Evolutionary conservation across 1,284 basidiomycete species (phyloP).

Genomic region (Melampsora larici-populina): DNA sequence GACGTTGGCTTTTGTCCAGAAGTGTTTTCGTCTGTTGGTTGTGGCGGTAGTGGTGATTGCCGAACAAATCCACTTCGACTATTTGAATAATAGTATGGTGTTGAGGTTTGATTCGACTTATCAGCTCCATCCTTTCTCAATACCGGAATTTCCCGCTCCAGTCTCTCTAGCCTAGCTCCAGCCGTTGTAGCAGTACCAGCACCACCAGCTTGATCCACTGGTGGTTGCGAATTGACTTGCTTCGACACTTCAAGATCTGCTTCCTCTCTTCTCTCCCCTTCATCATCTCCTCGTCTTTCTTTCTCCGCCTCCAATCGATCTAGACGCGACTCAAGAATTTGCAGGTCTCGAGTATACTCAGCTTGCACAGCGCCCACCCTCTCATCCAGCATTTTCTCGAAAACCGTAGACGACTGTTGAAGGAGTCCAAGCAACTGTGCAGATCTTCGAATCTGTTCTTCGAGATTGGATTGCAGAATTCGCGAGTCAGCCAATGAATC

Average conservation of each 20-base stretch:
- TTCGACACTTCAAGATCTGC: neutral
- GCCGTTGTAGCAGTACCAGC: neutral
- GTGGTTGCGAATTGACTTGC: neutral
- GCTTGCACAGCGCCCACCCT: constrained; percentile 24
- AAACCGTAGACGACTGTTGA: constrained; percentile 44
- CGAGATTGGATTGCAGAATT: constrained; percentile 45
- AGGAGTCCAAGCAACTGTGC: constrained; percentile 45
- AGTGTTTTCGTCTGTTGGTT: no score
- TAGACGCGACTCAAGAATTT: constrained; percentile 43
- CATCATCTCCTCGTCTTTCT: neutral
- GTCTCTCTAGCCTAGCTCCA: constrained; percentile 1
- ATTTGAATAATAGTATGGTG: no score
- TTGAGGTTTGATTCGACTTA: no score
- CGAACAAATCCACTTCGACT: no score
- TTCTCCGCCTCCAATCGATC: constrained; percentile 34
- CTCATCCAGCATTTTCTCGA: constrained; percentile 44
- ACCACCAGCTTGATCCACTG: neutral
- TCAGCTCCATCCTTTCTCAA: neutral
- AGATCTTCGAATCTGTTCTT: constrained; percentile 45
- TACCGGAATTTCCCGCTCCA: constrained; percentile 10
- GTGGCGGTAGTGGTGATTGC: no score
- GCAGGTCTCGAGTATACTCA: constrained; percentile 43
- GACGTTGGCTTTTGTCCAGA: no score
- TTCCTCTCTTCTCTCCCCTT: neutral
- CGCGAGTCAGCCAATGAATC: constrained; percentile 47